Evolutionary conservation across 495 filamentous ascomycete species (phyloP).

Genomic region (Penicillium maclennaniae): DNA sequence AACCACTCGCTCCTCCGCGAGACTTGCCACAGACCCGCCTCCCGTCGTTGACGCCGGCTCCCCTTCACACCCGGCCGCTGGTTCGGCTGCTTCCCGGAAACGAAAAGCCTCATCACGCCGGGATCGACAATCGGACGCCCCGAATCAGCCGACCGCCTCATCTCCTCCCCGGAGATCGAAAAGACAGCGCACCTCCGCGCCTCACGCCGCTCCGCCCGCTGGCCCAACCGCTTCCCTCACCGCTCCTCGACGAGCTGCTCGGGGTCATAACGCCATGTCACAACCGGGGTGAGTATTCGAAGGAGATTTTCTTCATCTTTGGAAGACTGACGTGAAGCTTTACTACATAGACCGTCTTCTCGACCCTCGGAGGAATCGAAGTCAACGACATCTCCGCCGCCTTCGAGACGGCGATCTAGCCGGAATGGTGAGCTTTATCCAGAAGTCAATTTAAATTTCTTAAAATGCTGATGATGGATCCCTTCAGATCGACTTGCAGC

Average conservation of each 20-base stretch:
- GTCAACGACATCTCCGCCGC: constrained; percentile 43
- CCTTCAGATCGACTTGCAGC: constrained; percentile 30
- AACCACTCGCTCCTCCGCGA: constrained; percentile 75
- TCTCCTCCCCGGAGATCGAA: constrained; percentile 44
- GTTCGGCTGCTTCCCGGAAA: constrained; percentile 49
- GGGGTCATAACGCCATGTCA: constrained; percentile 73
- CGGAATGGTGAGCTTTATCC: constrained; percentile 39
- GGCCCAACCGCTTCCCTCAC: constrained; percentile 35
- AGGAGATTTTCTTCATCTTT: neutral
- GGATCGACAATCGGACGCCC: constrained; percentile 35
- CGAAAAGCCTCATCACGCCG: constrained; percentile 50
- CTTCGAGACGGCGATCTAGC: constrained; percentile 64
- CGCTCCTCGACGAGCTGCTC: constrained; percentile 55
- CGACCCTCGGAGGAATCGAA: constrained; percentile 42
- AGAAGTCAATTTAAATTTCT: neutral
- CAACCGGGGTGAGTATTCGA: constrained; percentile 64
- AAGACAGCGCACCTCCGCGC: constrained; percentile 38
- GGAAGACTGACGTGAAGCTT: neutral
- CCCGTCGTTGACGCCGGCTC: constrained; percentile 33
- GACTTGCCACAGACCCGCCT: constrained; percentile 64
- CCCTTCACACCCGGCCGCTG: constrained; percentile 34
- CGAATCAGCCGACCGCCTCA: constrained; percentile 39
- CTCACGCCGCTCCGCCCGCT: constrained; percentile 43
- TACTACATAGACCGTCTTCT: constrained; percentile 37
- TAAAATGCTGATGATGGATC: neutral